Base-by-base conservation (phyloP, 1,284 basidiomycete genomes). In the Volvariella surrecta region DNA sequence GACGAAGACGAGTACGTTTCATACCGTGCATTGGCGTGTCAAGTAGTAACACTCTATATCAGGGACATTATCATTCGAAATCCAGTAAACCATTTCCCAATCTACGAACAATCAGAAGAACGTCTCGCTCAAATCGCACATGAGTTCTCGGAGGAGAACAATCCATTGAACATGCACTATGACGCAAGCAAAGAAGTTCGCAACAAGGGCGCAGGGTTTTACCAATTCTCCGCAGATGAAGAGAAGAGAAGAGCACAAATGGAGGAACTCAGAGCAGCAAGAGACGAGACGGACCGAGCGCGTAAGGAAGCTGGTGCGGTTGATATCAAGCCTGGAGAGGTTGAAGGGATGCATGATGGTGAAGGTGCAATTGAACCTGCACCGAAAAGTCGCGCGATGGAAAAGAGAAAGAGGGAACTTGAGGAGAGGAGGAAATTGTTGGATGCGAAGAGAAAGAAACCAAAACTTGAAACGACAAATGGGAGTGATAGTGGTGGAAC, bases 161-260 rank as follows among this genome's bases (percentile, higher is more conserved):
- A 79, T 45, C 82, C 86, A 0, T 71, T 89, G 2, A 72, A 76
- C 13, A 64, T 75, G 13, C 90, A 94, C 58, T 98, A 92, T 59
- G 89, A 97, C 59, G 73, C 89, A 0, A 71, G 76, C 0, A 68
- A 66, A 42, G 94, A 99, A 60, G 79, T 85, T 8, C 84, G 94
- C 6, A 76, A 83, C n/a, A 83, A 83, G 54, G 94, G 89, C 24
- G 92, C 93, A 0, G 93, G 79, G 0, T 89, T 87, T 63, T 95
- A 94, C 58, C 80, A 87, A 54, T 94, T 98, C 60, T 87, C 89
- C 2, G 72, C 61, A 1, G 89, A 95, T 54, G 87, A 91, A 53
- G 80, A 84, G 46, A 75, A 73, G 21, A 74, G 94, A 24, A 62
- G 63, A 48, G 63, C 66, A 43, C 83, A 96, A 62, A 87, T 93